These are phyloP conservation scores for Camillea tinctor DNA, from an alignment of 2,329 filamentous ascomycete species.

Conservation along the genomic window DNA sequence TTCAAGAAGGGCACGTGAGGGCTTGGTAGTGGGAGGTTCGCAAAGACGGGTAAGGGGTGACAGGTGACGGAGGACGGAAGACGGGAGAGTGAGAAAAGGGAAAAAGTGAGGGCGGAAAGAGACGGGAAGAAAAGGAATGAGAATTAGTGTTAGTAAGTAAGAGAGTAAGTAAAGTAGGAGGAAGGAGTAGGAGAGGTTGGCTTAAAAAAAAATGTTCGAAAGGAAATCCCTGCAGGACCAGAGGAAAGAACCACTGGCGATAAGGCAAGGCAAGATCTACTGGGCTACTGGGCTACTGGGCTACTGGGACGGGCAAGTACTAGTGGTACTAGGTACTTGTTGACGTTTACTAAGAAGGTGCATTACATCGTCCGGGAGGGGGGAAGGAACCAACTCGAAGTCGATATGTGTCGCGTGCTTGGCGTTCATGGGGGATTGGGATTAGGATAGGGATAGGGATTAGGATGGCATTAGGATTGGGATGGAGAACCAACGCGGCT, in stretches of 20 bases:
- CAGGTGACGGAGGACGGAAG: neutral
- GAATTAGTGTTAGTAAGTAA: neutral
- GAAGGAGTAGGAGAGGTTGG: too few relatives aligned
- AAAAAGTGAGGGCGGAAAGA: neutral
- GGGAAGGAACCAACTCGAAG: neutral
- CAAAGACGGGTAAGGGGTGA: neutral
- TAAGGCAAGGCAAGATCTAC: conserved; percentile 2
- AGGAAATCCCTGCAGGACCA: conserved; percentile 1
- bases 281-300: neutral
- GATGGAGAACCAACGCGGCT: neutral
- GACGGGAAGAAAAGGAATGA: neutral
- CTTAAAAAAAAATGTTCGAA: too few relatives aligned
- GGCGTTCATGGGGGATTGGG: neutral
- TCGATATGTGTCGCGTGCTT: neutral
- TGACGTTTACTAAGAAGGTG: neutral
- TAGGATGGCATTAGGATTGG: too few relatives aligned
- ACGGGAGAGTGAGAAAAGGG: neutral
- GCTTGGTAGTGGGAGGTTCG: neutral
- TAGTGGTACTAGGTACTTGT: neutral
- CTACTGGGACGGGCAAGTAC: neutral
- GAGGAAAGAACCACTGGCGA: neutral
- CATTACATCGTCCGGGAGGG: neutral
- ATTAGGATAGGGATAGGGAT: neutral
- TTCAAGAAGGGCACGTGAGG: conserved; percentile 3
- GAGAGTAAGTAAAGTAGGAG: too few relatives aligned